Base-by-base conservation (phyloP, 192 early-diverging fungal genomes). In the Backusella australiensis region DNA sequence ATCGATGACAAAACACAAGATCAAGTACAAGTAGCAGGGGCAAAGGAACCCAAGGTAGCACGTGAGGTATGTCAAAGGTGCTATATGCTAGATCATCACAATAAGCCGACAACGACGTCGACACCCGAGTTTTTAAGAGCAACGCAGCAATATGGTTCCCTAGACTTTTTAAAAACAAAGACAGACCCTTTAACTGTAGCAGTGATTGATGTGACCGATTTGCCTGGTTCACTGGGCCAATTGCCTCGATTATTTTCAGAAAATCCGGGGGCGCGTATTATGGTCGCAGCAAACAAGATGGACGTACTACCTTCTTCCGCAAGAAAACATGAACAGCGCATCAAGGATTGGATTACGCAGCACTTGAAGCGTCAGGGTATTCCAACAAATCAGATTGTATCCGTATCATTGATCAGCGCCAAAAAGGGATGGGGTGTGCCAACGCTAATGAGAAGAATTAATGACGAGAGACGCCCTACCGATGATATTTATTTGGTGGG, bases 401-500 rank as follows among this genome's bases (percentile, higher is more conserved):
- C 79, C 1, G 75, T 93, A 7, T 83, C 86, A 41, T 70, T 93
- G 46, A 81, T 90, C n/a, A 89, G 89, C 34, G 89, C 90, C 4
- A 85, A 82, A 34, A 91, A 91, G 56, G 87, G 88, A 52, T 81
- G 85, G 69, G 89, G 88, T 8, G 75, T 87, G 0, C 81, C 85
- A 35, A 82, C 84, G 69, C 73, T 93, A 56, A 75, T 86, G 8
- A 81, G 81, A 14, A 81, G 84, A 4, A 79, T 91, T 11, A 42
- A 77, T 11, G 73, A 79, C 46, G 79, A 82, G 12, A 81, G 87
- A 71, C 63, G 78, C 14, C 67, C 53, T 11, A 83, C 75, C 9
- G 80, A 84, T 66, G 88, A 94, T 72, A 78, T 93, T 17, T 94
- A 90, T 72, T 80, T 94, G 76, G 84, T 94, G 34, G 93, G 93